These are phyloP conservation scores for Ophiostoma tasmaniense DNA, from an alignment of 2,329 filamentous ascomycete genomes.

Conservation along the genomic window DNA sequence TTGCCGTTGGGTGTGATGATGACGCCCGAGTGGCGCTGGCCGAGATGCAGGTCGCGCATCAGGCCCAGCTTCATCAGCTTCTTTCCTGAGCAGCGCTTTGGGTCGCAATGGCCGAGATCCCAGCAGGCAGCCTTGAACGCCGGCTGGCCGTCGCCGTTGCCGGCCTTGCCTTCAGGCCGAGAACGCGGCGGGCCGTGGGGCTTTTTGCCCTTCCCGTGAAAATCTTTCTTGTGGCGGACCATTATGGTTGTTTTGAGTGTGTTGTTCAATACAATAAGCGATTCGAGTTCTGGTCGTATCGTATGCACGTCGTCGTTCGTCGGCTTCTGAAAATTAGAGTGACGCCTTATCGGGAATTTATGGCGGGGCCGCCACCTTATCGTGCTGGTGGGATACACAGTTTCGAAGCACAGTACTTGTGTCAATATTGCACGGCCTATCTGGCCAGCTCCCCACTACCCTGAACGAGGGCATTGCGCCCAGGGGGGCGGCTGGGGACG, in stretches of 20 bases:
- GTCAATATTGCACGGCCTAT: background rate
- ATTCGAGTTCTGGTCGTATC: background rate
- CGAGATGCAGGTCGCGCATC: slow-evolving; percentile 87
- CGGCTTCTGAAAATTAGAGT: background rate
- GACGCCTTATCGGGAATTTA: background rate
- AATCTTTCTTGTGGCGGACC: slow-evolving; percentile 96
- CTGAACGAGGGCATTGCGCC: background rate
- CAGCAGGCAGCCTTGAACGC: slow-evolving; percentile 90
- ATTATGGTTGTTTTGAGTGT: slow-evolving; percentile 38
- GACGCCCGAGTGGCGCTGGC: slow-evolving; percentile 84
- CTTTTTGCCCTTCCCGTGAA: slow-evolving; percentile 64
- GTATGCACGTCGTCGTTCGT: background rate
- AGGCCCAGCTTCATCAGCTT: slow-evolving; percentile 83
- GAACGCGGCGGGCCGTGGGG: slow-evolving; percentile 50
- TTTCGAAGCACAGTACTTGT: background rate
- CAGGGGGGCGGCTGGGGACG: background rate
- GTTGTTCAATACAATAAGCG: background rate
- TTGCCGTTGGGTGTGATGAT: slow-evolving; percentile 95
- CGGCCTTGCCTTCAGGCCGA: slow-evolving; percentile 25
- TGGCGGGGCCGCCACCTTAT: slow-evolving; percentile 4
- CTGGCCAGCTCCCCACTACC: slow-evolving; percentile 6
- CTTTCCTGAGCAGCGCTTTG: slow-evolving; percentile 93
- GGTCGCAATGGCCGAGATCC: slow-evolving; percentile 96
- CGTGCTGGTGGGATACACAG: slow-evolving; percentile 3
- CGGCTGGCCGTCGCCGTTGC: slow-evolving; percentile 31